phyloP scores from a whole-genome alignment of 768 basidiomycete genomes.

The Suillus paluster region DNA sequence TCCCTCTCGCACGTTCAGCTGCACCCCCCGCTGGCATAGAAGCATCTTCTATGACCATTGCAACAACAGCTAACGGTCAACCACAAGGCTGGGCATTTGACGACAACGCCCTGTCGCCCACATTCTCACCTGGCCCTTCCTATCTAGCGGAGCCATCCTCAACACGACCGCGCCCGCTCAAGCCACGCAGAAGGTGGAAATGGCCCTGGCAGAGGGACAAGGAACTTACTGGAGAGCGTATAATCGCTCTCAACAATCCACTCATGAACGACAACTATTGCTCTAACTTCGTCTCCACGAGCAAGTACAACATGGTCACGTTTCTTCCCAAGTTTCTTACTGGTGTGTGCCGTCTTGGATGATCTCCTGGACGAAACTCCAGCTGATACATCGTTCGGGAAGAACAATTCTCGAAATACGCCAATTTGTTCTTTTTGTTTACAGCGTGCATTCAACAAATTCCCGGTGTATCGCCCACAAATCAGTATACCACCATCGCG shows the following conservation, averaged over 20 bases:
- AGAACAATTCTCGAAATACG: slow-evolving; percentile 99
- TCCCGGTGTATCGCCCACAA: slow-evolving; percentile 96
- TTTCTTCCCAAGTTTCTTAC: slow-evolving; percentile 93
- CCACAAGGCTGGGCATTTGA: slow-evolving; percentile 79
- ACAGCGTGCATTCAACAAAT: slow-evolving; percentile 98
- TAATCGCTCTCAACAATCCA: slow-evolving; percentile 83
- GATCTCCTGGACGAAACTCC: not conserved
- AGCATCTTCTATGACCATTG: slow-evolving; percentile 49
- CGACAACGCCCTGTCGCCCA: slow-evolving; percentile 55
- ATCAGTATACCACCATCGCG: slow-evolving; percentile 91
- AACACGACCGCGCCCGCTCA: slow-evolving; percentile 16
- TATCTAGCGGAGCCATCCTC: slow-evolving; percentile 37
- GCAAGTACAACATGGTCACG: slow-evolving; percentile 88
- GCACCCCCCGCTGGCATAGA: slow-evolving; percentile 66
- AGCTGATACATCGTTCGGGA: slow-evolving; percentile 18
- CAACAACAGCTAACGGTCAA: slow-evolving; percentile 41
- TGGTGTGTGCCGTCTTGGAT: slow-evolving; percentile 55
- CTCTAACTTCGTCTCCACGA: slow-evolving; percentile 89
- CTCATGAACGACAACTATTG: slow-evolving; percentile 66
- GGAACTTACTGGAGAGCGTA: slow-evolving; percentile 70
- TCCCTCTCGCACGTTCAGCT: slow-evolving; percentile 61
- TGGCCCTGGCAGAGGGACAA: slow-evolving; percentile 86
- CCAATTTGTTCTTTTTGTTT: slow-evolving; percentile 98
- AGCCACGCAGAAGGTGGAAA: slow-evolving; percentile 52
- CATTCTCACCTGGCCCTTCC: slow-evolving; percentile 49